Evolutionary conservation across 2,329 filamentous ascomycete species (phyloP).

Genomic region (Magnaporthiopsis incrustans): DNA sequence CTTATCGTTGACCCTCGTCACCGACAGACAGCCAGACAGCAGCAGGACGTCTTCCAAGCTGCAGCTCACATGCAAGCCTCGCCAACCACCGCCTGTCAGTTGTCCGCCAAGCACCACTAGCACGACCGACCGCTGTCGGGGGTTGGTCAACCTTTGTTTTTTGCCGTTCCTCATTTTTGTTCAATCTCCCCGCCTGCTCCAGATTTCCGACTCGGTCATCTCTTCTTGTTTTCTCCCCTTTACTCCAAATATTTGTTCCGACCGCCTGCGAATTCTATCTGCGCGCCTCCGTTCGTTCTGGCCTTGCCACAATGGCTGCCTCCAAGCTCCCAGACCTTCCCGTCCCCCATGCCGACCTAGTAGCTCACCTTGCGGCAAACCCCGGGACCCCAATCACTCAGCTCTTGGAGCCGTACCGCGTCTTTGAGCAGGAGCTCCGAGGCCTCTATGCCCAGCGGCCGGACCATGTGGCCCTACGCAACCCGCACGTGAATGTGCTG

Average conservation of each 20-base stretch:
- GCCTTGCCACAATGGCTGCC: constrained; percentile 24
- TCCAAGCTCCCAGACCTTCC: constrained; percentile 36
- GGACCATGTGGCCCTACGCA: constrained; percentile 45
- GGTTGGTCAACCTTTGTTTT: no score
- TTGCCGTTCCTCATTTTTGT: no score
- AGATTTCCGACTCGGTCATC: no score
- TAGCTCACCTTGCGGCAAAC: constrained; percentile 34
- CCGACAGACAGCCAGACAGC: background rate
- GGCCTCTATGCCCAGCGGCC: constrained; percentile 63
- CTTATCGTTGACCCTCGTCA: background rate
- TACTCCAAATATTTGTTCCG: background rate
- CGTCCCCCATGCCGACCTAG: constrained; percentile 35
- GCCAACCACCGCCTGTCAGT: background rate
- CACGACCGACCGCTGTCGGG: background rate
- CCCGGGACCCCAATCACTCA: constrained; percentile 42
- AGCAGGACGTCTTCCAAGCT: background rate
- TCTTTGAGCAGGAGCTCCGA: constrained; percentile 59
- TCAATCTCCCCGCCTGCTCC: background rate
- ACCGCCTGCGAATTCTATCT: background rate
- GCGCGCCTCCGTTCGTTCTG: background rate
- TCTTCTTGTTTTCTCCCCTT: background rate
- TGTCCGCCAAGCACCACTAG: background rate
- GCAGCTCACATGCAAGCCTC: background rate
- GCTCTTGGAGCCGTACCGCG: constrained; percentile 57
- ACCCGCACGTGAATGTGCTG: constrained; percentile 54